phyloP scores from a whole-genome alignment of 345 rosid species.

The Clarkia xantiana region DNA sequence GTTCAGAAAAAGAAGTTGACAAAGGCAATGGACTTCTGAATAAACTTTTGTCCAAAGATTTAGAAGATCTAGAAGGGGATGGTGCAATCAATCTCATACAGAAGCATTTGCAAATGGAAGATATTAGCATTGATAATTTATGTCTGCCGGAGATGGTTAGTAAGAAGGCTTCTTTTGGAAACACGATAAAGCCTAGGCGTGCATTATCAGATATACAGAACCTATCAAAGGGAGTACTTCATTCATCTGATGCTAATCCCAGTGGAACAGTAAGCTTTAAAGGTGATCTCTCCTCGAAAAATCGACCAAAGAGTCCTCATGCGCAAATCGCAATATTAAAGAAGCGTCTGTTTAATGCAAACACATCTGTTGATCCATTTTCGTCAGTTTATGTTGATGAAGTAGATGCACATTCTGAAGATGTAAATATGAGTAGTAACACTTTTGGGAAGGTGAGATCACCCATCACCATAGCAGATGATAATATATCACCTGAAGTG shows the following conservation, averaged over 20 bases:
- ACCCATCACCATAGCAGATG: constrained; percentile 18
- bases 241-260: constrained; percentile 15
- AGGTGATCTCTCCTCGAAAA: constrained; percentile 24
- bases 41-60: constrained; percentile 32
- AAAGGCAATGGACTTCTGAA: constrained; percentile 34
- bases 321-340: constrained; percentile 24
- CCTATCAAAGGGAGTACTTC: constrained; percentile 21
- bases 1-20: constrained; percentile 18
- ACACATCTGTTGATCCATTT: constrained; percentile 21
- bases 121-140: constrained; percentile 29
- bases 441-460: constrained; percentile 13
- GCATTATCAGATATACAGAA: constrained; percentile 39
- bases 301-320: constrained; percentile 34
- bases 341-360: constrained; percentile 20
- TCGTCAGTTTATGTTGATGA: constrained; percentile 17
- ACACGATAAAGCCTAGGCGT: constrained; percentile 28
- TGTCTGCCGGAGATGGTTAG: constrained; percentile 41
- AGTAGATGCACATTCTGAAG: constrained; percentile 20
- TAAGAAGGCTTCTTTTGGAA: constrained; percentile 29
- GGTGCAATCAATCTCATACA: constrained; percentile 36
- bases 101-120: constrained; percentile 47
- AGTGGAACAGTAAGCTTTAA: constrained; percentile 16
- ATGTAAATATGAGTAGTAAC: constrained; percentile 23
- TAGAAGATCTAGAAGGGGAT: constrained; percentile 49
- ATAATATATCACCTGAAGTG: constrained; percentile 10